A percentile compares a stretch with the other conserved stretches of the same genome.
Conservation (phyloP, 306 rosid species). For the Begonia loranthoides region DNA sequence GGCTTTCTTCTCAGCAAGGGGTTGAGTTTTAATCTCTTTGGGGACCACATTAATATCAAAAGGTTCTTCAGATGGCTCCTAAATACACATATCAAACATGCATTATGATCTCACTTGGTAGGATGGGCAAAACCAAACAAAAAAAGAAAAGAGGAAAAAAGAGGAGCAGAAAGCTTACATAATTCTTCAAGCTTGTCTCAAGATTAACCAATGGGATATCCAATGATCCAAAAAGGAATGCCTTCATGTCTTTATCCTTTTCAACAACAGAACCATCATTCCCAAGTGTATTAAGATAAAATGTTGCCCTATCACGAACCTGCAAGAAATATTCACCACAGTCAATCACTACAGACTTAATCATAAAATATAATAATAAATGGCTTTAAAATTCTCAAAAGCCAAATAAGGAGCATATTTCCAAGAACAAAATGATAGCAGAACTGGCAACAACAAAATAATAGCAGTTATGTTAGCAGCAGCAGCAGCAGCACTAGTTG, state of each 20-base stretch:
- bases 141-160: slow-evolving; percentile 7
- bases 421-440: no score
- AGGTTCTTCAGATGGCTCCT: slow-evolving; percentile 87
- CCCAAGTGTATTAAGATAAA: slow-evolving; percentile 74
- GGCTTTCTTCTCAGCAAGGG: slow-evolving; percentile 86
- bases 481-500: no score
- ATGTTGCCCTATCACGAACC: slow-evolving; percentile 99
- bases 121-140: no score
- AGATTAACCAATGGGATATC: slow-evolving; percentile 81
- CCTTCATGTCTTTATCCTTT: slow-evolving; percentile 53
- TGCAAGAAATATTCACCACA: slow-evolving; percentile 8
- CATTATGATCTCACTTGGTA: slow-evolving; percentile 6
- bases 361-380: no score
- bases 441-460: no score
- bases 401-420: no score
- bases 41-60: slow-evolving; percentile 77
- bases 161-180: slow-evolving; percentile 30
- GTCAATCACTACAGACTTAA: background rate
- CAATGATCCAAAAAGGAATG: slow-evolving; percentile 77
- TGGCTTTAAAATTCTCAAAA: no score
- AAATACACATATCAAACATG: slow-evolving; percentile 24
- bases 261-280: slow-evolving; percentile 62
- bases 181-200: slow-evolving; percentile 77
- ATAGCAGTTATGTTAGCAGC: no score
- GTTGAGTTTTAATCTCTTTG: slow-evolving; percentile 79